A percentile compares a stretch with the other conserved stretches of the same genome.
Conservation (phyloP, 768 basidiomycete genomes). For the Mycena vulgaris region DNA sequence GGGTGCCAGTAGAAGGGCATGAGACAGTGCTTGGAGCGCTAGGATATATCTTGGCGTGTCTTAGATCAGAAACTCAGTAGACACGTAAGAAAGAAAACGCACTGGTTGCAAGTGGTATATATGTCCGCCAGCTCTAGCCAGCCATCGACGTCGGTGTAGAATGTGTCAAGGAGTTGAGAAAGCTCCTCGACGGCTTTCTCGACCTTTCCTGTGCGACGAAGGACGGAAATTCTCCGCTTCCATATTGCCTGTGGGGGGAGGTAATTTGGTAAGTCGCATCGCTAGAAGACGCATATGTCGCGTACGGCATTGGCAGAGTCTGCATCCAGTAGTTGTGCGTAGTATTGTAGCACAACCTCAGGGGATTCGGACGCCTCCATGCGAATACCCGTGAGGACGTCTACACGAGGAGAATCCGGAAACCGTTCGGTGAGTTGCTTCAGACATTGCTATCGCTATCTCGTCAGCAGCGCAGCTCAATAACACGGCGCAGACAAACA, state of each 20-base stretch:
- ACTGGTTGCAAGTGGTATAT: conserved; percentile 84
- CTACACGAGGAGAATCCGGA: conserved; percentile 84
- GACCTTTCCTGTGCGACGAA: conserved; percentile 71
- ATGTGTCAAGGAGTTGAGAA: conserved; percentile 82
- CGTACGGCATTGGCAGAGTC: conserved; percentile 83
- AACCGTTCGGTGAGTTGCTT: conserved; percentile 76
- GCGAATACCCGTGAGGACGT: conserved; percentile 83
- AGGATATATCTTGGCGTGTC: conserved; percentile 71
- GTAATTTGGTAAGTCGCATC: background rate
- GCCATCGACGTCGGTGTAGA: conserved; percentile 90
- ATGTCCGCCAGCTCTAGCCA: conserved; percentile 92
- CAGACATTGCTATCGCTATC: conserved; percentile 69
- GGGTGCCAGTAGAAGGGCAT: conserved; percentile 85
- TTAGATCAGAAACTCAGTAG: background rate
- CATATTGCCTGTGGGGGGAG: conserved; percentile 74
- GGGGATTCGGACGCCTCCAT: conserved; percentile 78
- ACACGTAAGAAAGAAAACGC: conserved; percentile 45
- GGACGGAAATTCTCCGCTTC: conserved; percentile 87
- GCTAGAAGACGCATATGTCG: conserved; percentile 29
- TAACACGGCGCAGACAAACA: conserved; percentile 59
- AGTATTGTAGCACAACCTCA: conserved; percentile 73
- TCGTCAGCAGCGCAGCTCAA: conserved; percentile 11
- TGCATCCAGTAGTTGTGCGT: conserved; percentile 72
- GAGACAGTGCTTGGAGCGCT: conserved; percentile 83
- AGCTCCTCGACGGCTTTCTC: conserved; percentile 83